Base-by-base conservation (phyloP, 345 rosid species). In the Moringa oleifera region DNA sequence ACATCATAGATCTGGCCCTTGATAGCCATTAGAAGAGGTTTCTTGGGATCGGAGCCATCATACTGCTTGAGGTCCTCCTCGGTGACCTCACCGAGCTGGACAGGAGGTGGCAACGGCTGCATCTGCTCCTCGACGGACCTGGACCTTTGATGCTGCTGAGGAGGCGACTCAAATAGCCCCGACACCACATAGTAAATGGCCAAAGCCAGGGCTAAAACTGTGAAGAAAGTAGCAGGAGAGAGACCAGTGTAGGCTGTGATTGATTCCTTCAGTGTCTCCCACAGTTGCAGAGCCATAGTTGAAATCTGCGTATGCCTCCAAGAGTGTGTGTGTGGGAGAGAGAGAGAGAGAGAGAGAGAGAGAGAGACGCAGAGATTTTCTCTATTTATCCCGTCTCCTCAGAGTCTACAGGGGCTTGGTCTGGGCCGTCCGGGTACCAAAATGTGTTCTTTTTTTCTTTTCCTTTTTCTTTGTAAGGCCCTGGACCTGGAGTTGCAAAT, bases 1-100 rank as follows among this genome's bases (percentile, higher is more conserved):
- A 95, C 97, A 67, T 95, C 99, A 63, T 91, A 95, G 93, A 95
- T 95, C 99, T 95, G 99, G 47, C 90, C 89, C 82, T 91, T 91
- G 73, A 95, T 91, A 53, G 98, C 98, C 99, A 95, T 91, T 45
- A 95, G 94, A 71, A 95, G 83, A 25, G 99, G 94, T 69, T 91
- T 95, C 62, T 75, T 68, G 25, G 93, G 73, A 80, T 95, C 97
- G 10, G 79, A 17, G 51, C 99, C 99, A 63, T 91, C 96, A 50
- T 87, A 95, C 69, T 73, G 87, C 53, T 79, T 85, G 60, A 95
- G 90, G 51, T 95, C 96, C 47, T 83, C 99, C 67, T 75, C 91
- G 2, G 91, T 61, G 57, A 95, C 62, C 77, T 95, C 99, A 24
- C 99, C 99, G 12, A 95, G 80, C 71, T 91, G 98, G 19, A 95